Conservation (phyloP, 768 basidiomycete genomes). For the Rhizopogon vulgaris region DNA sequence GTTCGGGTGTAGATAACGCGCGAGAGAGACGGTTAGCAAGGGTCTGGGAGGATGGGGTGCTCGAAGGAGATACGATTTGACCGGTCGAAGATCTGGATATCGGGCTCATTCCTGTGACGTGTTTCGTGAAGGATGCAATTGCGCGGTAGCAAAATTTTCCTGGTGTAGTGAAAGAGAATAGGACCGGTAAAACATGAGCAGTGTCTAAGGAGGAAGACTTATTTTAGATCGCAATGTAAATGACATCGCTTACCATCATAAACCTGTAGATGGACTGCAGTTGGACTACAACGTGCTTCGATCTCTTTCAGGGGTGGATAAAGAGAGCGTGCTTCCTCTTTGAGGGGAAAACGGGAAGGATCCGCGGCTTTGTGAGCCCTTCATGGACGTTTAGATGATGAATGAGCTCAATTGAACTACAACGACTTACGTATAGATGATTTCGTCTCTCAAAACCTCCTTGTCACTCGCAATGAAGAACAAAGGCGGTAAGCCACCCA, state of each 20-base stretch:
- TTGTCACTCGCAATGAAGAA: slow-evolving; percentile 82
- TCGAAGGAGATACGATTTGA: slow-evolving; percentile 4
- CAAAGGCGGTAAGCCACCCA: slow-evolving; percentile 89
- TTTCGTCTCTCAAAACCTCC: slow-evolving; percentile 90
- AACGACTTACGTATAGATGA: slow-evolving; percentile 63
- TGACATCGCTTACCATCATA: slow-evolving; percentile 62
- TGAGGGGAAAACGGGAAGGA: slow-evolving; percentile 60
- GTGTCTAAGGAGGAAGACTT: slow-evolving; percentile 38
- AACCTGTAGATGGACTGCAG: slow-evolving; percentile 86
- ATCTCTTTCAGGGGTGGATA: slow-evolving; percentile 56
- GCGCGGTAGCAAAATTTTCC: slow-evolving; percentile 78
- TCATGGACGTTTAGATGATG: neutral
- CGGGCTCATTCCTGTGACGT: slow-evolving; percentile 48
- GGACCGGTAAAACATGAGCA: slow-evolving; percentile 66
- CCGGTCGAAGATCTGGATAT: slow-evolving; percentile 3
- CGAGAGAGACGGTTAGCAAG: neutral
- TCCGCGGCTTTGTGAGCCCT: slow-evolving; percentile 91
- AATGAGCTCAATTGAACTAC: neutral
- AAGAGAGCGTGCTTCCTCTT: slow-evolving; percentile 37
- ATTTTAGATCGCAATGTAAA: slow-evolving; percentile 18
- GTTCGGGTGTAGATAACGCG: slow-evolving; percentile 6
- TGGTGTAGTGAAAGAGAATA: slow-evolving; percentile 72
- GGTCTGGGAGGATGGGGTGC: neutral
- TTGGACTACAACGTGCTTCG: slow-evolving; percentile 48
- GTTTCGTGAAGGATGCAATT: slow-evolving; percentile 64